Base-by-base conservation (phyloP, 169 alveolate genomes). In the Plasmodium blacklocki region DNA sequence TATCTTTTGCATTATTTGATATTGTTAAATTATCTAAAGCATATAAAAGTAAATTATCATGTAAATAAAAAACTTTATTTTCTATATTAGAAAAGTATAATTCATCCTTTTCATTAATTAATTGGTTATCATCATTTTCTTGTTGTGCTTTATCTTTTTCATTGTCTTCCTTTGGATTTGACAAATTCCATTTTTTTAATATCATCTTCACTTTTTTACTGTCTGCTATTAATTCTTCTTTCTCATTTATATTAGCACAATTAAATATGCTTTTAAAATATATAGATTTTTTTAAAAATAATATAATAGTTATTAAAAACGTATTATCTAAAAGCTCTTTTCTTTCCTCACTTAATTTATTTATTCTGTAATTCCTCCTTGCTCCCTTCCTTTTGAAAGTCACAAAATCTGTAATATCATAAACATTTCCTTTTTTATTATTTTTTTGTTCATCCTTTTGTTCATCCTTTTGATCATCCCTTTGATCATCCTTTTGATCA, bases 221-320 rank as follows among this genome's bases (percentile, higher is more conserved):
- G 23, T 72, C 92, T 64, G 71, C 76, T 15, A 86, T 9, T 66
- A 86, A 56, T 63, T 86, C 92, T 47, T 86, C 92, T 43, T 47
- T 71, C 70, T 86, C 92, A 50, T 86, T 71, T 72, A 86, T 86
- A 62, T 86, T 86, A 52, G 88, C 86, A 73, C 76, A 86, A 45
- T 86, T 64, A 43, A 86, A 86, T 39, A 86, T 86, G 32, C 88
- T 86, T 86, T 86, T 86, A 86, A 86, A 86, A 66, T 73, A 86
- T 39, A 86, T 86, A 54, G 75, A 86, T 67, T 86, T 86, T 54
- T 72, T 86, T 49, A 86, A 71, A 64, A 86, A 86, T 15, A 86
- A 45, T 56, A 86, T 71, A 73, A 86, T 54, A 5, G 92, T 70
- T 59, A 60, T 72, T 26, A 86, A 59, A 49, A 86, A 86, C 0